A percentile compares a stretch with the other conserved stretches of the same genome.
phyloP scores from a whole-genome alignment of 2,329 filamentous ascomycete genomes.

The Monosporascus sp. region DNA sequence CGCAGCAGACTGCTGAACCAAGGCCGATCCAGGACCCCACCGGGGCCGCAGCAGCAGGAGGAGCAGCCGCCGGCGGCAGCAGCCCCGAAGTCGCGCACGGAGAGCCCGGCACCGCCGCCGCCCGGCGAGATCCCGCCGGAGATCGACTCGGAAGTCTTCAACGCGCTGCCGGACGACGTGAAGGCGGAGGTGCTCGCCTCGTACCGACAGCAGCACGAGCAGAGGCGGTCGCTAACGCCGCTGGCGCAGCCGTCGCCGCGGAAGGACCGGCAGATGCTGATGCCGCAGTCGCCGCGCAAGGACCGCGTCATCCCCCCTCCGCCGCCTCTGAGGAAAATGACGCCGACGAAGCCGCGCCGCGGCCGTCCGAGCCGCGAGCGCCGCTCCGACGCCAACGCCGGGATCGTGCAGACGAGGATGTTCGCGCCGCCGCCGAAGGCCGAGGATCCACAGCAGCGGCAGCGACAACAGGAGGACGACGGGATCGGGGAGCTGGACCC shows the following conservation, averaged over 20 bases:
- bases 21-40: constrained; percentile 23
- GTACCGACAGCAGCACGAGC: constrained; percentile 42
- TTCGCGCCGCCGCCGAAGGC: constrained; percentile 25
- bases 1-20: constrained; percentile 67
- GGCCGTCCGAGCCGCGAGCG: constrained; percentile 43
- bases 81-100: constrained; percentile 32
- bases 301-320: constrained; percentile 38
- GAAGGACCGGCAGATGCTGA: constrained; percentile 32
- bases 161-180: constrained; percentile 78
- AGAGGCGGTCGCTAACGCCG: constrained; percentile 24
- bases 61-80: constrained; percentile 10
- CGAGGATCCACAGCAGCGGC: constrained; percentile 6
- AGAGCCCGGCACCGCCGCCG: constrained; percentile 26
- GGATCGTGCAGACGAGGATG: constrained; percentile 71
- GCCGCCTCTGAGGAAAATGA: constrained; percentile 43
- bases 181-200: constrained; percentile 75
- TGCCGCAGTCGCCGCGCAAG: constrained; percentile 52
- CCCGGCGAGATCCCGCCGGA: constrained; percentile 58
- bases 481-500: constrained; percentile 53
- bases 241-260: constrained; percentile 52
- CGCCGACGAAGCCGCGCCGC: constrained; percentile 61
- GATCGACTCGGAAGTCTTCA: constrained; percentile 78
- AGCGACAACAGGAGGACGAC: constrained; percentile 24
- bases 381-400: constrained; percentile 50
- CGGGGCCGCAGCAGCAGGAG: constrained; percentile 18